A percentile compares a stretch with the other conserved stretches of the same genome.
Conservation (phyloP, 2,329 filamentous ascomycete genomes). For the Spiromastix sp. region DNA sequence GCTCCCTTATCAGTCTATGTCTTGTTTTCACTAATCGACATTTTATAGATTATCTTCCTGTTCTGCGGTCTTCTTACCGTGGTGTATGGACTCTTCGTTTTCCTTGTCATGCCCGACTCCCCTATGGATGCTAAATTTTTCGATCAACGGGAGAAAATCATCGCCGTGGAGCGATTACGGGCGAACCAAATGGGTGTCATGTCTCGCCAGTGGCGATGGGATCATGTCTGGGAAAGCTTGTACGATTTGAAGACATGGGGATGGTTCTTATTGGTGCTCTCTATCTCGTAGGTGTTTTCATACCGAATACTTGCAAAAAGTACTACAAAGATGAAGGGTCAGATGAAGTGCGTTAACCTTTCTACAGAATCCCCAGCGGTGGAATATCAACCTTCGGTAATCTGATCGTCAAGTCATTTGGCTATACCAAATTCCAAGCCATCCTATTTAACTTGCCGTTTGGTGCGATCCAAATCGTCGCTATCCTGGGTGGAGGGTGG, state of each 20-base stretch:
- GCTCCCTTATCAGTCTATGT: not conserved
- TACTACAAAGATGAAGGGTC: too few relatives aligned
- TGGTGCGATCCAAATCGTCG: constrained; percentile 27
- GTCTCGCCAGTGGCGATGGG: constrained; percentile 42
- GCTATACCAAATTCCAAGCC: constrained; percentile 28
- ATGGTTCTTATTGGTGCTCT: constrained; percentile 9
- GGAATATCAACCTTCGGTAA: constrained; percentile 30
- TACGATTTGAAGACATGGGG: constrained; percentile 28
- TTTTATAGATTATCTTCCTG: constrained; percentile 40
- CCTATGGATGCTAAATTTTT: constrained; percentile 41
- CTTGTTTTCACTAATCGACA: not conserved
- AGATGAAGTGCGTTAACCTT: not conserved
- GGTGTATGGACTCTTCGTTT: constrained; percentile 35
- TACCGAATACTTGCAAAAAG: too few relatives aligned
- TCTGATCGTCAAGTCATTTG: constrained; percentile 33
- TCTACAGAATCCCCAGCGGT: constrained; percentile 26
- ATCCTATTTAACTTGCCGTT: constrained; percentile 35
- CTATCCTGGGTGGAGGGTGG: constrained; percentile 27
- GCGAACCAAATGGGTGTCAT: constrained; percentile 47
- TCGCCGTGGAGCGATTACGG: constrained; percentile 45
- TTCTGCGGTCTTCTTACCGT: constrained; percentile 45
- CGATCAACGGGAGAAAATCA: constrained; percentile 40
- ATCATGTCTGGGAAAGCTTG: constrained; percentile 33
- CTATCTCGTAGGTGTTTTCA: constrained; percentile 9
- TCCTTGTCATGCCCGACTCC: constrained; percentile 41